Conservation (phyloP, 257 asterid species). For the Jacaranda copaia region DNA sequence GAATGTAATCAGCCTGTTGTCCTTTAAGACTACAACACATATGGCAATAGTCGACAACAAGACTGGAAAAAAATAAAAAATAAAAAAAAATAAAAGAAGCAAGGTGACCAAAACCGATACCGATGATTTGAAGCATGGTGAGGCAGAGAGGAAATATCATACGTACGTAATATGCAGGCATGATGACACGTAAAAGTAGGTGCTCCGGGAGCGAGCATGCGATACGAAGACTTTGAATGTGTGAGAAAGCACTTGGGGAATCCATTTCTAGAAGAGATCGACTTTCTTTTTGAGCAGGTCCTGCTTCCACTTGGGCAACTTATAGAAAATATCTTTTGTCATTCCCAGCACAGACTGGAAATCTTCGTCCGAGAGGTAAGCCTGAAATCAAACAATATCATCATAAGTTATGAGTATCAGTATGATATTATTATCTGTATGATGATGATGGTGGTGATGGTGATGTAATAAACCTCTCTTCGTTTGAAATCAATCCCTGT, state of each 20-base stretch:
- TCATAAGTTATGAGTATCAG: background rate
- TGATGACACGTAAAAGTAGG: too few species aligned
- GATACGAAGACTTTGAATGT: too few species aligned
- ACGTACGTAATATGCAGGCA: too few species aligned
- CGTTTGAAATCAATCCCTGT: constrained; percentile 74
- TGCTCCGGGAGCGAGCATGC: too few species aligned
- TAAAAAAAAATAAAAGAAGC: constrained; percentile 35
- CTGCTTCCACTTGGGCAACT: constrained; percentile 92
- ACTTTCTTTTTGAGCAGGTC: constrained; percentile 77
- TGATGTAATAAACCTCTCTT: constrained; percentile 70
- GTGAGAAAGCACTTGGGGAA: constrained; percentile 24
- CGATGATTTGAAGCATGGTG: background rate
- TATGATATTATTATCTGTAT: background rate
- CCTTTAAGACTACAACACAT: too few species aligned
- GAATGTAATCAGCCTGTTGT: constrained; percentile 40
- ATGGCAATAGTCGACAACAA: background rate
- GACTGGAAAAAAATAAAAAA: constrained; percentile 14
- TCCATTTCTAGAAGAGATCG: constrained; percentile 76
- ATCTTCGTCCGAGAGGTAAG: constrained; percentile 86
- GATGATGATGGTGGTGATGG: background rate
- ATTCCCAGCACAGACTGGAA: constrained; percentile 65
- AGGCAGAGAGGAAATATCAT: too few species aligned
- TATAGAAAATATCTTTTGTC: constrained; percentile 72
- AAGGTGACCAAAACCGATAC: constrained; percentile 43
- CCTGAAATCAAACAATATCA: constrained; percentile 55